Evolutionary conservation across 1,139 yeast species (phyloP), one percentile per base, ranked within the genome.

Genomic region (Yueomyces sp.): DNA sequence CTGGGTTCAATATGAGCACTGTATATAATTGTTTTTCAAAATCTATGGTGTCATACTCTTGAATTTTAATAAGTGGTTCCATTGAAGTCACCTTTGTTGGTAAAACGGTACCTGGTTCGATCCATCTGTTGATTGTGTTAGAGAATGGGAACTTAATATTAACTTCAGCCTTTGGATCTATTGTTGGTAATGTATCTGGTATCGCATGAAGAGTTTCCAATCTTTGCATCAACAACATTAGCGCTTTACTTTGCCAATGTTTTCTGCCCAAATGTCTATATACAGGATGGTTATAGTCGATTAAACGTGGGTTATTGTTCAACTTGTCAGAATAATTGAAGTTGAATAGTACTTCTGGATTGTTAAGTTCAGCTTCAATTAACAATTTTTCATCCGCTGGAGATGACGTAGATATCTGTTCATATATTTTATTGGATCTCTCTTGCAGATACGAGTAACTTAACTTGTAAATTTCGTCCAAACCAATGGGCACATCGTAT

Each of bases 131-230:
- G 26, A 74, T 67, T 44, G 73, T 70, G 41, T 77, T 77, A 49
- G 83, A 84, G 38, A 82, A 80, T 2, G 76, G 70, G 60, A 91
- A 91, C 63, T 76, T 80, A 40, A 93, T 62, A 42, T 75, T 69
- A 7, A 91, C 86, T 42, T 83, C 85, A 12, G 77, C 93, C 49
- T 71, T 66, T 25, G 98, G 97, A n/a, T 73, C 78, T 46, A 91
- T 65, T 0, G 97, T 86, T 27, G 97, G 93, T 59, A 91, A 61
- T 2, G 97, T 87, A 60, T 91, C 98, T 30, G 98, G 98, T 49
- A 93, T 83, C 41, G 86, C 86, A 42, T 75, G 75, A 51, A 87
- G 67, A 46, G 84, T 80, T 65, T 91, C 98, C 46, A 93, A 65
- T 66, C 97, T 78, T 67, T 91, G 97, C 64, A 60, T 60, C 38